Conservation (phyloP, 164 flowering plant genomes). For the Vitis vinifera region ASM3070453v1 NC_081807.1:11242501-11243000, state of each 20-base stretch:
- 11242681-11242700: slow-evolving; percentile 15
- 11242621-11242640: slow-evolving; percentile 28
- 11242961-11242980: no score
- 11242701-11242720: not conserved
- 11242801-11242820: no score
- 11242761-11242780: not conserved
- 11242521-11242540: slow-evolving; percentile 35
- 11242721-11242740: slow-evolving; percentile 21
- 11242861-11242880: no score
- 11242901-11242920: no score
- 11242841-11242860: no score
- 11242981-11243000: no score
- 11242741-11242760: slow-evolving; percentile 23
- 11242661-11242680: slow-evolving; percentile 21
- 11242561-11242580: slow-evolving; percentile 27
- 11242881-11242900: no score
- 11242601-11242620: slow-evolving; percentile 18
- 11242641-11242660: slow-evolving; percentile 30
- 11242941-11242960: no score
- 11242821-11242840: no score
- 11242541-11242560: slow-evolving; percentile 21
- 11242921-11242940: no score
- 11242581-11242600: slow-evolving; percentile 34
- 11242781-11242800: no score
- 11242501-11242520: slow-evolving; percentile 35